Evolutionary conservation across 2,329 filamentous ascomycete genomes (phyloP).

Genomic region (Trichoderma gracile): DNA sequence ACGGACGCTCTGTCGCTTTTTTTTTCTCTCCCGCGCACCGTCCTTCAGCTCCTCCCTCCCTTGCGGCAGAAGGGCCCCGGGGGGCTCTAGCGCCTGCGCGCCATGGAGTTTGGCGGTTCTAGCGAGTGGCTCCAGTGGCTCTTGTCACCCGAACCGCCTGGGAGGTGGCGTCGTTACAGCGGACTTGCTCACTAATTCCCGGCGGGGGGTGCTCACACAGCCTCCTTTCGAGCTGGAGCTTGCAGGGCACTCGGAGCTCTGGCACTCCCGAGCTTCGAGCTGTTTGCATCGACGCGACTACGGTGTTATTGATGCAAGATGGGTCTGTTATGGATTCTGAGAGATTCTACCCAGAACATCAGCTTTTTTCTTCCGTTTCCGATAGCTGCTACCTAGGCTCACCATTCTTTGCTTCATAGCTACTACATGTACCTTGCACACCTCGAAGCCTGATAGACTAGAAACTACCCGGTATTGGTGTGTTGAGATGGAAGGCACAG

Average conservation of each 20-base stretch:
- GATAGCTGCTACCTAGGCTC: too few species aligned
- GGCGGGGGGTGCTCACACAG: background rate
- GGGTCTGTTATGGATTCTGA: too few species aligned
- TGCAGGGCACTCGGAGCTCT: background rate
- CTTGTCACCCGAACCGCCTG: constrained; percentile 3
- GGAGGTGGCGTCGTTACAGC: background rate
- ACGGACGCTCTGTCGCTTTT: background rate
- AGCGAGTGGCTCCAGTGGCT: constrained; percentile 12
- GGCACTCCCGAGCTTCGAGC: background rate
- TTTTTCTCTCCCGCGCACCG: too few species aligned
- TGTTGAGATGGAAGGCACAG: background rate
- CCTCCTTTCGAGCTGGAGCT: background rate
- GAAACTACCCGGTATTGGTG: too few species aligned
- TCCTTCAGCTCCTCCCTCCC: too few species aligned
- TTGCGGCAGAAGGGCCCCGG: constrained; percentile 18
- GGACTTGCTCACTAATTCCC: constrained; percentile 3
- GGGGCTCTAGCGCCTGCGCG: constrained; percentile 24
- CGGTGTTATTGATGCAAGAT: too few species aligned
- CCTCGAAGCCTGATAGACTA: too few species aligned
- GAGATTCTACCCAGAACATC: too few species aligned
- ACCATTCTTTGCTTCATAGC: too few species aligned
- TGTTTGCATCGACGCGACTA: too few species aligned
- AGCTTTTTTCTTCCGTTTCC: too few species aligned
- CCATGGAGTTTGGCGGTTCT: constrained; percentile 22
- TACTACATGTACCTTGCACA: too few species aligned